Evolutionary conservation across 2,329 filamentous ascomycete species (phyloP).

Genomic region (Verticillium dahliae): DNA sequence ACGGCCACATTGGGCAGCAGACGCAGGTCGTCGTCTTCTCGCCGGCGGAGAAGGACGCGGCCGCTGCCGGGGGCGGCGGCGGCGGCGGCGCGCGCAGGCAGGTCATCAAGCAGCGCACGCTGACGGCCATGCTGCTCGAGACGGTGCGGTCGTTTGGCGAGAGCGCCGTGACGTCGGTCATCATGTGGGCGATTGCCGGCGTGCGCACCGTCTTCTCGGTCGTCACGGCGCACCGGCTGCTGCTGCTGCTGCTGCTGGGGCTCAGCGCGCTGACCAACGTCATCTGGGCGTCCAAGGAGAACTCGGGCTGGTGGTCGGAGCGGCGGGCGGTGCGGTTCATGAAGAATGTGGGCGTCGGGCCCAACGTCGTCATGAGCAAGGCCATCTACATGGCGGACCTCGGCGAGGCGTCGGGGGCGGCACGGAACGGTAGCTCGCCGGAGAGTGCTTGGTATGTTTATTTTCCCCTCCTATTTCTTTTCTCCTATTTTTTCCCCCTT

Average conservation of each 20-base stretch:
- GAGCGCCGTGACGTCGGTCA: conserved; percentile 66
- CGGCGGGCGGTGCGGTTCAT: conserved; percentile 76
- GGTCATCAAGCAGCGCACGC: conserved; percentile 52
- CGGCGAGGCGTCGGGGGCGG: conserved; percentile 50
- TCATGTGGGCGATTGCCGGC: conserved; percentile 68
- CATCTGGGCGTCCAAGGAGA: conserved; percentile 67
- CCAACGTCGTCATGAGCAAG: conserved; percentile 75
- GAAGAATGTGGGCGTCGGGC: conserved; percentile 70
- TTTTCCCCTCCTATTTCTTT: too few relatives aligned
- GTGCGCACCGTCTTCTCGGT: conserved; percentile 62
- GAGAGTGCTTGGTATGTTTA: conserved; percentile 44
- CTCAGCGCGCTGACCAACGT: conserved; percentile 68
- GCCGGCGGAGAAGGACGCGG: conserved; percentile 35
- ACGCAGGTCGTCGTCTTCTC: conserved; percentile 57
- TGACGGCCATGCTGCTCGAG: conserved; percentile 67
- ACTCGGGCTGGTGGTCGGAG: conserved; percentile 78
- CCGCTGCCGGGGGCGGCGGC: too few relatives aligned
- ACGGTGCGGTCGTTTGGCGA: conserved; percentile 66
- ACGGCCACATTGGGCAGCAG: conserved; percentile 67
- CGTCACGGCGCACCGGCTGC: conserved; percentile 64
- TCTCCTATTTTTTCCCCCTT: too few relatives aligned
- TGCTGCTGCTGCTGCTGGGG: conserved; percentile 63
- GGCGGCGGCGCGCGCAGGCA: conserved; percentile 38
- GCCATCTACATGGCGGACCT: conserved; percentile 79
- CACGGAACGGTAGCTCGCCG: conserved; percentile 26